Evolutionary conservation across 139 green algal genomes (phyloP), one percentile per base, ranked within the genome.

Genomic region (Medakamo hakoo): DNA sequence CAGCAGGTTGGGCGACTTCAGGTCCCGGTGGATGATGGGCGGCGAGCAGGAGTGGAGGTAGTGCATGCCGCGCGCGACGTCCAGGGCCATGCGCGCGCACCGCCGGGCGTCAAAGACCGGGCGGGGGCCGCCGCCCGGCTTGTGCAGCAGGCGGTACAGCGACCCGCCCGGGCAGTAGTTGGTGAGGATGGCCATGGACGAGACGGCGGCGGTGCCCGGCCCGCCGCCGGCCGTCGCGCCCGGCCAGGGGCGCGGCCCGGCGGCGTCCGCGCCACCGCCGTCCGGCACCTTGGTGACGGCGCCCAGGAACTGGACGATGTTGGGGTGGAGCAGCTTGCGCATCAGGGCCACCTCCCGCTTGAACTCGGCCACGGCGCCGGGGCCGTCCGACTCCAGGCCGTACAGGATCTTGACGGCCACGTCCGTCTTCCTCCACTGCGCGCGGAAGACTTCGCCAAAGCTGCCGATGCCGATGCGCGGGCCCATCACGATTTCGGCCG

Each of bases 381-480:
- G 65, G 9, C 40, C 40, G n/a, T n/a, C n/a, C 40, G 16, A 21
- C 40, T 52, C 40, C 16, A 9, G 9, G 16, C 16, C 40, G 9
- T 21, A 16, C 40, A 52, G 16, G 9, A 9, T 9, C 16, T 52
- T 52, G 62, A 93, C 84, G 19, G 88, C 88, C 24, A 95, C 88
- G 62, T 92, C 84, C 1, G 84, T 91, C 48, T 79, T 72, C 9
- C 78, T 71, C 81, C 83, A 90, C 24, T 59, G 73, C 23, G 71
- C 77, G 27, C 66, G 62, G 66, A 21, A 72, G 83, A 95, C 32
- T 77, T 89, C 81, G 4, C 78, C 84, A 71, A 81, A 94, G 30
- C 63, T 80, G 58, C 89, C 88, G 22, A 93, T 83, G 26, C 88
- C 88, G 28, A 96, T 85, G 63, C 87, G 80, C 18, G 72, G 74